Evolutionary conservation across 306 rosid genomes (phyloP).

Genomic region (Begonia peltatifolia): DNA sequence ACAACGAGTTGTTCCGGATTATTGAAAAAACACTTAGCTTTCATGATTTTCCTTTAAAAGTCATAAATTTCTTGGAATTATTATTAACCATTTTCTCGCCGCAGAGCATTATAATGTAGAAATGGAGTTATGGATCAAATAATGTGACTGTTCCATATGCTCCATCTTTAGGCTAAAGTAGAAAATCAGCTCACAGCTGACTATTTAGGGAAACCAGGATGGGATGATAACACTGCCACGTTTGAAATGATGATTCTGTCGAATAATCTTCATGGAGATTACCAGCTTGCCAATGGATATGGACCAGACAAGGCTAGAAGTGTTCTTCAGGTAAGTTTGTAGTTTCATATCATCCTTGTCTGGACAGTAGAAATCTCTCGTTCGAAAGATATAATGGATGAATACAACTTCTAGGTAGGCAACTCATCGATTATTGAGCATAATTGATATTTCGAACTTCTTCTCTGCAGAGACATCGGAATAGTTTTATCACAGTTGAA

Average conservation of each 20-base stretch:
- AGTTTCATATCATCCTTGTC: not conserved
- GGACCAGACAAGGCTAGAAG: conserved; percentile 42
- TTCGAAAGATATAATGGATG: too few species aligned
- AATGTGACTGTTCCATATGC: conserved; percentile 4
- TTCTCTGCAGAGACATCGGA: conserved; percentile 73
- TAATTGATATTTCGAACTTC: too few species aligned
- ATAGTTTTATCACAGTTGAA: conserved; percentile 51
- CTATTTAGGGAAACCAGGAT: conserved; percentile 68
- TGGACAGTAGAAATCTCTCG: too few species aligned
- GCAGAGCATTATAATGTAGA: not conserved
- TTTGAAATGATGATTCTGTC: conserved; percentile 53
- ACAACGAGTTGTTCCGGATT: too few species aligned
- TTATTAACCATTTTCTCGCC: too few species aligned
- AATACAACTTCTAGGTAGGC: too few species aligned
- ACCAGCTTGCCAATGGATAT: conserved; percentile 84
- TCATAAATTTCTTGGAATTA: too few species aligned
- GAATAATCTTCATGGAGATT: conserved; percentile 73
- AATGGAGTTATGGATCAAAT: not conserved
- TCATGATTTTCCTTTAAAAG: too few species aligned
- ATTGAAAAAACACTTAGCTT: too few species aligned
- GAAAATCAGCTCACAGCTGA: conserved; percentile 52
- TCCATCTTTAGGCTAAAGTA: conserved; percentile 39
- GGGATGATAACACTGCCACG: conserved; percentile 79
- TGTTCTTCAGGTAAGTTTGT: conserved; percentile 48
- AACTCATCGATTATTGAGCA: too few species aligned